Base-by-base conservation (phyloP, 305 asterid genomes). In the Fraxinus xanthoxyloides region DNA sequence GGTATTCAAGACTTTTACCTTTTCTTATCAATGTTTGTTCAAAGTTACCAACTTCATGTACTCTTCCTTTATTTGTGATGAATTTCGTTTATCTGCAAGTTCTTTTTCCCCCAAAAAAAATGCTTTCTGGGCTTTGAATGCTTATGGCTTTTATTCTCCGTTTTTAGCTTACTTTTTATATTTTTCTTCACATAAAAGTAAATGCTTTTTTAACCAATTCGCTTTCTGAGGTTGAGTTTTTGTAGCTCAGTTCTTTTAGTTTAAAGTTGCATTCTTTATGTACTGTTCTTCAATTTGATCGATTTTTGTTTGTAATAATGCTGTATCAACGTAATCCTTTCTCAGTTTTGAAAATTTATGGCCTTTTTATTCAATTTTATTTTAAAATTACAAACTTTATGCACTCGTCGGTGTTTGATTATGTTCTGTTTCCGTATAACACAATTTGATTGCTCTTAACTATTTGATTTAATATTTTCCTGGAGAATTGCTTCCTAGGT, bases 361-460 rank as follows among this genome's bases (percentile, higher is more conserved):
- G 40, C 38, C 3, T 69, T 12, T 69, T 9, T 5, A 30, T 69
- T 13, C 21, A 7, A 12, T 28, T 28, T 69, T 69, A 30, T 21
- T 69, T 69, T 69, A 69, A 69, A 28, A 34, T 23, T 30, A 28
- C 40, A 12, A 13, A 30, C 40, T 69, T 69, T 30, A 30, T 69
- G 75, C 38, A 31, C 10, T 21, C 17, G n/a, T 63, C 32, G 1
- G 6, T 63, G 24, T 7, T 8, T 63, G 72, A 9, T 6, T 10
- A 6, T 63, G 17, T 23, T 23, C 17, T 23, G 23, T 61, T 21
- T 21, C 12, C 1, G 5, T 23, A 21, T 61, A 21, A 24, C 32
- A 23, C 72, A 61, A 61, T 61, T 7, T 61, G 85, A 89, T 88
- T 32, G 91, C 88, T 86, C 88, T 87, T 63, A 89, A 89, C 80